Evolutionary conservation across 2,329 filamentous ascomycete species (phyloP), one percentile per base, ranked within the genome.

Genomic region (Penicillium paneum): DNA sequence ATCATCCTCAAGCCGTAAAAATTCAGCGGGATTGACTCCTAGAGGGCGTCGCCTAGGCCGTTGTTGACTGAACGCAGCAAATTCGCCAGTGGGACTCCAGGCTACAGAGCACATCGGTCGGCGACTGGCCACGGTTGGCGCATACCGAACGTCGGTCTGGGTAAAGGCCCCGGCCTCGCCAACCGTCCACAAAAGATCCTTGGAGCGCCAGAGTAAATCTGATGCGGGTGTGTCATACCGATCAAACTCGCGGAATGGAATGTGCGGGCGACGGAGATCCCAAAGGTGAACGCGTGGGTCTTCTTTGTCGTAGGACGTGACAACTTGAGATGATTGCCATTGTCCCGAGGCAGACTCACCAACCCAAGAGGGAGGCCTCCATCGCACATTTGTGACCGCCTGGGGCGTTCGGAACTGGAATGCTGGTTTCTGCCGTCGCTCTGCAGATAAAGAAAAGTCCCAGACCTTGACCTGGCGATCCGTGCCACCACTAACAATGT

Each of bases 111-210:
- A 82, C 63, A 83, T 72, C 51, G 79, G 80, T 35, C 82, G 77
- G 55, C 80, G 77, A 62, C 84, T 81, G 44, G 83, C 75, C n/a
- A 81, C 76, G 59, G 84, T 83, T 8, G 81, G 76, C 7, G 80
- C 77, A 71, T 81, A 83, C 54, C 83, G 80, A 32, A 86, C 76
- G 62, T 87, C 84, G 31, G 80, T 83, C 65, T 87, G 84, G 17
- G 82, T 79, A 59, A 87, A 86, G 10, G 79, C 76, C 13, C 84
- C 84, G 56, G 83, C 79, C 43, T 80, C 77, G 7, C 82, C 83
- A 39, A 85, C 84, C 12, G 83, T 85, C 84, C 84, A 87, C 35
- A 87, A 73, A 7, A 84, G 73, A 66, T 86, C 83, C 68, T 83
- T 82, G 47, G 83, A 84, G 62, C 83, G 82, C 84, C 78, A 87